These are phyloP conservation scores for Saturnispora serradocipensis DNA, from an alignment of 805 yeast species.

Conservation along the genomic window DNA sequence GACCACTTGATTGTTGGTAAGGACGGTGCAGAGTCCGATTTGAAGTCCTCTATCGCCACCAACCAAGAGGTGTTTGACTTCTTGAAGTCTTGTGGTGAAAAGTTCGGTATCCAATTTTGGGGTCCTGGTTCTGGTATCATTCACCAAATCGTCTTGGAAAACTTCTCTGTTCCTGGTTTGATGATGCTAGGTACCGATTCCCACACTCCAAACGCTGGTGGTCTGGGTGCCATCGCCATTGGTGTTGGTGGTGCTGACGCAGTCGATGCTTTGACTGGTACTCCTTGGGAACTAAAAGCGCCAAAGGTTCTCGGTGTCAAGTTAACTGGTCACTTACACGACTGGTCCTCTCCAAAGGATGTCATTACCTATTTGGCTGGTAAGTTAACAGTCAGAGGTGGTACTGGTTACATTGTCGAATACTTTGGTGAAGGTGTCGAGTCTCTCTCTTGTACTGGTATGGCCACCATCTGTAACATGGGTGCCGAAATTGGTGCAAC, in stretches of 20 bases:
- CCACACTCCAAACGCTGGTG: conserved; percentile 98
- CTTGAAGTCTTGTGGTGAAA: conserved; percentile 81
- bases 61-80: conserved; percentile 94
- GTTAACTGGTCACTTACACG: conserved; percentile 82
- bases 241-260: conserved; percentile 99
- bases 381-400: conserved; percentile 92
- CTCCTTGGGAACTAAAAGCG: conserved; percentile 97
- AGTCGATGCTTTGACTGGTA: conserved; percentile 89
- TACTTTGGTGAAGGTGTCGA: conserved; percentile 94
- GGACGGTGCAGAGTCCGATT: conserved; percentile 79
- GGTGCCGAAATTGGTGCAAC: conserved; percentile 99
- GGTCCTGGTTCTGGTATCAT: conserved; percentile 98
- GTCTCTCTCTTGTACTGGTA: conserved; percentile 92
- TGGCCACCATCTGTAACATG: conserved; percentile 99
- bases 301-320: conserved; percentile 94
- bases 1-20: conserved; percentile 97
- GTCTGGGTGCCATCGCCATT: conserved; percentile 93
- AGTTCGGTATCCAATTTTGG: conserved; percentile 97
- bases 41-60: conserved; percentile 75
- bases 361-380: conserved; percentile 91
- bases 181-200: conserved; percentile 95
- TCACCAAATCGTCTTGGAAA: conserved; percentile 93
- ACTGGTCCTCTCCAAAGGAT: conserved; percentile 98
- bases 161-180: conserved; percentile 96
- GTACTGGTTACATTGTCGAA: conserved; percentile 94